Evolutionary conservation across 345 rosid genomes (phyloP).

Genomic region (Syzygium oleosum): DNA sequence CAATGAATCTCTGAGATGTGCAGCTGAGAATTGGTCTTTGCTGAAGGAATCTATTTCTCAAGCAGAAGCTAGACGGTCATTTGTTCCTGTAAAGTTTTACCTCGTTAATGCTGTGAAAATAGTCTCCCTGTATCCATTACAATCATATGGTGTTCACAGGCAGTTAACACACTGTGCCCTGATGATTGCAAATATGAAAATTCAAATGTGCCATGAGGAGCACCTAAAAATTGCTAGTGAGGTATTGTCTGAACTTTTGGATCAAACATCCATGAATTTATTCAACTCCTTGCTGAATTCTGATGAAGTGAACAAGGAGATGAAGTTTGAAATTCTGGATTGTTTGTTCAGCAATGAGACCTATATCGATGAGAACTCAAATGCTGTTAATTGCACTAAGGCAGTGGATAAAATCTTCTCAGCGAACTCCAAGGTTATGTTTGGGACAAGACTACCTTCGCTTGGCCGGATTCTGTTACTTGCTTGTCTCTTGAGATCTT

Average conservation of each 20-base stretch:
- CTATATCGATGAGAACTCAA: conserved; percentile 13
- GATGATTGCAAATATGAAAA: conserved; percentile 50
- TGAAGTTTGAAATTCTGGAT: conserved; percentile 52
- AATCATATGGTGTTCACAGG: conserved; percentile 47
- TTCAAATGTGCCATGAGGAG: conserved; percentile 41
- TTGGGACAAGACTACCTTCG: conserved; percentile 21
- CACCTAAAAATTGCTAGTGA: conserved; percentile 47
- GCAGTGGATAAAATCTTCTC: conserved; percentile 45
- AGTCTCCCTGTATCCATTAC: conserved; percentile 56
- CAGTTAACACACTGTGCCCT: conserved; percentile 46
- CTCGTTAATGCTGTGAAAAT: conserved; percentile 73
- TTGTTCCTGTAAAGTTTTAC: conserved; percentile 87
- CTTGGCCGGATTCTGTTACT: conserved; percentile 51
- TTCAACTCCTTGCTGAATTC: conserved; percentile 54
- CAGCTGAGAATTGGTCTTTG: conserved; percentile 68
- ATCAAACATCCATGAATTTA: conserved; percentile 55
- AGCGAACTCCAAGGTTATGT: conserved; percentile 24
- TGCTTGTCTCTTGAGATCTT: conserved; percentile 47
- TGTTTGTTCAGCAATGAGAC: conserved; percentile 39
- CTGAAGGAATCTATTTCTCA: conserved; percentile 49
- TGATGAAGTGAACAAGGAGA: conserved; percentile 37
- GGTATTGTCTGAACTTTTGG: conserved; percentile 69
- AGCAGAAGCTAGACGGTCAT: conserved; percentile 73
- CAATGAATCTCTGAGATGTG: conserved; percentile 50
- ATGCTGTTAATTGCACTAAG: conserved; percentile 9